Base-by-base conservation (phyloP, 768 basidiomycete species). In the Mycena venus region DNA sequence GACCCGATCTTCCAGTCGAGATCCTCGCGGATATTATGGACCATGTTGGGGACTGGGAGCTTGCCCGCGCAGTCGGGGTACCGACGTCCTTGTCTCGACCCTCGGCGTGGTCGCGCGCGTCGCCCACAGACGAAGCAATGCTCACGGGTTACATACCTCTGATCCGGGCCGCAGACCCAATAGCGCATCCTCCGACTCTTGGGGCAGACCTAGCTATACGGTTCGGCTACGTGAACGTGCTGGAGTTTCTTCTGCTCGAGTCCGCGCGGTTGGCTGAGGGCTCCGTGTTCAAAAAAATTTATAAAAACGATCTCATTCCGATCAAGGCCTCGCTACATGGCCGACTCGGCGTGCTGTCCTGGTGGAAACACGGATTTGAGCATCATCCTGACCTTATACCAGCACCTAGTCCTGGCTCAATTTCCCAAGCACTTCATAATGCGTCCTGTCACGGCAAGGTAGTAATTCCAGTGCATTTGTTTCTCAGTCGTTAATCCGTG, bases 11-110 rank as follows among this genome's bases (percentile, higher is more conserved):
- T 38, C 95, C 95, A 0, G 86, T 92, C 66, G 95, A 96, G 81
- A 88, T 96, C 47, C 82, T 96, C 31, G 92, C 93, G 12, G 90
- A 93, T 61, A 95, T 96, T 72, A 82, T 96, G 82, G 93, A 96
- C 70, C 90, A 93, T 76, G 82, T 95, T 11, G 94, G 93, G 17
- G 93, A 95, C 80, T 97, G 95, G 95, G 94, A 96, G 77, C 91
- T 97, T 11, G 87, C 92, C 15, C 92, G 91, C 72, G 92, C 96
- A 17, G 90, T 96, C 40, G 91, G 92, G 23, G 85, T 96, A 1
- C 93, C 92, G 14, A 94, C 94, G 7, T 90, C 90, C 11, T 81
- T 96, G 0, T 82, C 89, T 6, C 88, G 86, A 31, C 95, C 95
- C 12, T 82, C 85, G 7, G 91, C 92, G 27, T 97, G 96, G 96